These are phyloP conservation scores for Trichoderma orchidacearum DNA, from an alignment of 495 filamentous ascomycete genomes.

Conservation along the genomic window DNA sequence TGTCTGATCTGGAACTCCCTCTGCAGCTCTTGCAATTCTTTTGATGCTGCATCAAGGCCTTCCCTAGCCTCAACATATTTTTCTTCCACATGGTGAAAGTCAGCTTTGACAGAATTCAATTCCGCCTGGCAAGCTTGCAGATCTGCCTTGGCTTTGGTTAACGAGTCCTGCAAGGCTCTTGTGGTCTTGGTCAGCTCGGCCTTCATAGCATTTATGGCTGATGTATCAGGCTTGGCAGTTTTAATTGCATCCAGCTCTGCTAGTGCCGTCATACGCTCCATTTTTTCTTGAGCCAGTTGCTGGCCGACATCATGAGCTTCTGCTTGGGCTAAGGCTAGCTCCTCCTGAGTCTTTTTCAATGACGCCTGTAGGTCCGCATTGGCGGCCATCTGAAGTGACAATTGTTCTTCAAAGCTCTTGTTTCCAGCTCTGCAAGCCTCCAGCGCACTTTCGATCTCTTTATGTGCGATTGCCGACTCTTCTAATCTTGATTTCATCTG, in stretches of 20 bases:
- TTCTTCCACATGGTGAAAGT: slow-evolving; percentile 16
- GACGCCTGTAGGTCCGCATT: slow-evolving; percentile 11
- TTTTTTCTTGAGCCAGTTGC: slow-evolving; percentile 37
- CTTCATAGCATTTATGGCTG: slow-evolving; percentile 27
- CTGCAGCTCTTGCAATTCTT: slow-evolving; percentile 31
- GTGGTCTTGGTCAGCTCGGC: slow-evolving; percentile 25
- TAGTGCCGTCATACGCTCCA: slow-evolving; percentile 38
- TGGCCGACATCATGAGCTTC: slow-evolving; percentile 30
- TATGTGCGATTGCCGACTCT: slow-evolving; percentile 25
- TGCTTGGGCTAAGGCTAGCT: slow-evolving; percentile 21
- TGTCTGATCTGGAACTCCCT: slow-evolving; percentile 24
- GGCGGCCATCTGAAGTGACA: slow-evolving; percentile 10
- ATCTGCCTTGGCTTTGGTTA: slow-evolving; percentile 8
- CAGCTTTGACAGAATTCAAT: slow-evolving; percentile 11
- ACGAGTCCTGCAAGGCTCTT: slow-evolving; percentile 18
- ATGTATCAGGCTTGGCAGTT: slow-evolving; percentile 38
- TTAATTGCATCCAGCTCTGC: slow-evolving; percentile 38
- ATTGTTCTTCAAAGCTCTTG: slow-evolving; percentile 9
- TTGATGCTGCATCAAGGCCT: slow-evolving; percentile 22
- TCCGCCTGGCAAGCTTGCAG: slow-evolving; percentile 12
- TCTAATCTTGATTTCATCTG: slow-evolving; percentile 21
- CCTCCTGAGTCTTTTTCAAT: slow-evolving; percentile 15
- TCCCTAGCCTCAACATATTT: slow-evolving; percentile 21
- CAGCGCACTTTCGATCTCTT: slow-evolving; percentile 19
- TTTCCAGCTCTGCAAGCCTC: slow-evolving; percentile 5